These are phyloP conservation scores for Laburnicola sp. DNA, from an alignment of 2,329 filamentous ascomycete species.

Conservation along the genomic window DNA sequence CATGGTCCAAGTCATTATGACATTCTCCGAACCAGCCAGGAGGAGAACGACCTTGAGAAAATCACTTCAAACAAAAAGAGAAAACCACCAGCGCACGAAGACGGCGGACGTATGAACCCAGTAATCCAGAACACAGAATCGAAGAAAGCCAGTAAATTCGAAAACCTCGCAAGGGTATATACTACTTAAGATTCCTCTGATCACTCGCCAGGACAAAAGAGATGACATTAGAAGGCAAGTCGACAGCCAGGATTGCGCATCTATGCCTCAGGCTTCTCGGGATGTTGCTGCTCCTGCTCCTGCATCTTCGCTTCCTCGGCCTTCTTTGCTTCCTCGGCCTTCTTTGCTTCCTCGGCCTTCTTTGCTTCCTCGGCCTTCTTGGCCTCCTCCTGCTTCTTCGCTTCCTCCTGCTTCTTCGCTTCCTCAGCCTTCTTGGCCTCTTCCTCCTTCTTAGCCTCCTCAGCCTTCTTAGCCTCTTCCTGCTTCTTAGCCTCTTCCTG, in stretches of 20 bases:
- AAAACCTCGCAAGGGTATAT: constrained; percentile 10
- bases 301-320: constrained; percentile 4
- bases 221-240: constrained; percentile 7
- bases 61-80: not conserved
- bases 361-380: not conserved
- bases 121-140: constrained; percentile 4
- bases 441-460: constrained; percentile 2
- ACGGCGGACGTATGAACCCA: not conserved
- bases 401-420: too few species aligned
- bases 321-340: constrained; percentile 9
- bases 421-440: constrained; percentile 10
- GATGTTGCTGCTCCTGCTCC: not conserved
- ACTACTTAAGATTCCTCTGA: not conserved
- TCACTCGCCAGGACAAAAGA: not conserved
- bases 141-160: constrained; percentile 6
- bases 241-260: constrained; percentile 10
- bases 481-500: too few species aligned
- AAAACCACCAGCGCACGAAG: not conserved
- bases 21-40: constrained; percentile 26
- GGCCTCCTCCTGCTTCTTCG: constrained; percentile 7
- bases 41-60: constrained; percentile 5
- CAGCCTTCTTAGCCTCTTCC: too few species aligned
- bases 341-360: too few species aligned
- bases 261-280: constrained; percentile 6
- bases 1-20: constrained; percentile 2